These are phyloP conservation scores for Stachybotrys elegans DNA, from an alignment of 2,329 filamentous ascomycete species.

Conservation along the genomic window DNA sequence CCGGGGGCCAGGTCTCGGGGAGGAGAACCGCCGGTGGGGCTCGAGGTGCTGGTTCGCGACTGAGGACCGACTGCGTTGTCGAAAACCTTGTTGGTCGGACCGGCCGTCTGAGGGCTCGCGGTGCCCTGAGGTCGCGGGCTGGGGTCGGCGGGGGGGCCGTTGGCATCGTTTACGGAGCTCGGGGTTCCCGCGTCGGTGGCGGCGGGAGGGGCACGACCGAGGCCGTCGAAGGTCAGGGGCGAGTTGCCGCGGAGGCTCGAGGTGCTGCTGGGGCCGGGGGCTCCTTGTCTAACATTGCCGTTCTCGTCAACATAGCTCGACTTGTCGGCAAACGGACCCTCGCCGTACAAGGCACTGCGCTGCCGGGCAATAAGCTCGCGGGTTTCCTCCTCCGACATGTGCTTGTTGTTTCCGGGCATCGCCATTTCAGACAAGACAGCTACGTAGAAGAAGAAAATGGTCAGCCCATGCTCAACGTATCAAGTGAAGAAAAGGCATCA, in stretches of 20 bases:
- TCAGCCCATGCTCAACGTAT: slow-evolving; percentile 29
- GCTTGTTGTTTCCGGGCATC: slow-evolving; percentile 53
- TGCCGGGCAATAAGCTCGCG: slow-evolving; percentile 94
- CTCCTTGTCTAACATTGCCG: slow-evolving; percentile 56
- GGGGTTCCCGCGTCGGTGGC: slow-evolving; percentile 32
- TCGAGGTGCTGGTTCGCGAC: slow-evolving; percentile 79
- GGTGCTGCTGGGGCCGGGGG: slow-evolving; percentile 59
- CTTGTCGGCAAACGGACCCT: slow-evolving; percentile 63
- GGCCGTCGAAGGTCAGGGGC: slow-evolving; percentile 69
- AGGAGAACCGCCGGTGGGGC: slow-evolving; percentile 72
- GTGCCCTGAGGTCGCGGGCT: slow-evolving; percentile 76
- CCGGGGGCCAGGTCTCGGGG: slow-evolving; percentile 58
- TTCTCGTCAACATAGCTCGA: slow-evolving; percentile 65
- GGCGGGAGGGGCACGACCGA: slow-evolving; percentile 34
- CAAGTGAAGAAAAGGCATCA: not conserved
- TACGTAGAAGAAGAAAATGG: slow-evolving; percentile 34
- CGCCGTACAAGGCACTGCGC: slow-evolving; percentile 89
- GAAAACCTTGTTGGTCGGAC: slow-evolving; percentile 52
- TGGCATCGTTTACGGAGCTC: slow-evolving; percentile 32
- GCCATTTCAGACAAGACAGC: slow-evolving; percentile 45
- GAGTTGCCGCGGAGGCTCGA: slow-evolving; percentile 70
- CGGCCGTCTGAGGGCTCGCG: slow-evolving; percentile 69
- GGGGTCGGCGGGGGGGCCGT: slow-evolving; percentile 44
- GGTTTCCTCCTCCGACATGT: slow-evolving; percentile 91
- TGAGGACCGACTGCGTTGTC: slow-evolving; percentile 52